Evolutionary conservation across 2,329 filamentous ascomycete species (phyloP).

Genomic region (Teratosphaeriaceae sp.): DNA sequence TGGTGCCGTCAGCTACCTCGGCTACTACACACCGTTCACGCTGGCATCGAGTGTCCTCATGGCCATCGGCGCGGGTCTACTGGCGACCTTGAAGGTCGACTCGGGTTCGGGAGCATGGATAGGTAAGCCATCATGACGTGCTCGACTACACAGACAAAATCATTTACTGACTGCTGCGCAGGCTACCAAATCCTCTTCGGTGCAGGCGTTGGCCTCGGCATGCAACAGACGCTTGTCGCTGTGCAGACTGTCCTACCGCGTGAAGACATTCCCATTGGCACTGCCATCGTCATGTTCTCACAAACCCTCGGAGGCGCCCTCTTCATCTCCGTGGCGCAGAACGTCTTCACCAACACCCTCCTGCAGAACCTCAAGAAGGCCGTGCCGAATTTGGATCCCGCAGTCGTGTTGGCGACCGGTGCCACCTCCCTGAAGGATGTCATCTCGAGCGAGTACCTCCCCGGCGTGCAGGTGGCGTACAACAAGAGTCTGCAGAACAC

Average conservation of each 20-base stretch:
- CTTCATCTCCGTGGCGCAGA: constrained; percentile 44
- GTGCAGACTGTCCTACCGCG: constrained; percentile 39
- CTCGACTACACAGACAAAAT: too few relatives aligned
- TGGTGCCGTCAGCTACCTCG: constrained; percentile 33
- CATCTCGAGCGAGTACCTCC: constrained; percentile 46
- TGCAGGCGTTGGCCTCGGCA: constrained; percentile 41
- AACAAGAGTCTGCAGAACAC: constrained; percentile 53
- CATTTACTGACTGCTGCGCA: too few relatives aligned
- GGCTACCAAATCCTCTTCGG: constrained; percentile 32
- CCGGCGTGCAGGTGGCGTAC: constrained; percentile 55
- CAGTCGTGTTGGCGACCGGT: constrained; percentile 40
- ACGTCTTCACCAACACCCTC: constrained; percentile 45
- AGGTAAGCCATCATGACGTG: too few relatives aligned
- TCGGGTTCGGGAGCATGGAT: constrained; percentile 34
- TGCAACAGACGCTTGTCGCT: constrained; percentile 42
- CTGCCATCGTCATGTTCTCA: constrained; percentile 42
- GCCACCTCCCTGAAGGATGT: constrained; percentile 53
- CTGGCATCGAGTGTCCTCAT: constrained; percentile 35
- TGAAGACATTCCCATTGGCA: constrained; percentile 41
- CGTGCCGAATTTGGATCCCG: constrained; percentile 38
- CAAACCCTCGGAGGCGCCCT: constrained; percentile 44
- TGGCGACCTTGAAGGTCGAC: constrained; percentile 37
- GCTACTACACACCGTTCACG: constrained; percentile 47
- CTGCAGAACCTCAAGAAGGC: constrained; percentile 32
- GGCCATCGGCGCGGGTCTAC: constrained; percentile 40